Conservation (phyloP, 768 basidiomycete species). For the Thelephora aurantiotincta region DNA sequence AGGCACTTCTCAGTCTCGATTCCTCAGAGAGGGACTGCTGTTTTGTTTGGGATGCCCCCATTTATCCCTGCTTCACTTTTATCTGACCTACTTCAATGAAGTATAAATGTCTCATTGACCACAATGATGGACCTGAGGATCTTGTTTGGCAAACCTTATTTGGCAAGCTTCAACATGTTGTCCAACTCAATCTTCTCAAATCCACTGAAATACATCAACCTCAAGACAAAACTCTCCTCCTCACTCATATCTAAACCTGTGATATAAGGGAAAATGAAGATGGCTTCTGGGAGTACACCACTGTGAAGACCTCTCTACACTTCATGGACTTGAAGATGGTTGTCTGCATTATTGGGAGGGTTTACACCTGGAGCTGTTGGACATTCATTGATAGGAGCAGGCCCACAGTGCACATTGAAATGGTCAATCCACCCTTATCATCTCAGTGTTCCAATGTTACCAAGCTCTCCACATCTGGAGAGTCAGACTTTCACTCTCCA, state of each 20-base stretch:
- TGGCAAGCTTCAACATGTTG: conserved; percentile 20
- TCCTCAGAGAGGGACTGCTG: conserved; percentile 17
- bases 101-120: conserved; percentile 22
- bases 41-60: conserved; percentile 17
- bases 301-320: conserved; percentile 3
- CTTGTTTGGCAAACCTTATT: conserved; percentile 13
- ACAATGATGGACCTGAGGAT: conserved; percentile 2
- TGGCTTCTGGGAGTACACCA: conserved; percentile 10
- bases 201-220: conserved; percentile 1
- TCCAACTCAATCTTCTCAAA: conserved; percentile 13
- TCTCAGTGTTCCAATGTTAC: conserved; percentile 24
- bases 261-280: neutral
- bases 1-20: conserved; percentile 4
- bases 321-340: conserved; percentile 13
- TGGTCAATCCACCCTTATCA: conserved; percentile 16
- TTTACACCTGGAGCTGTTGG: conserved; percentile 7
- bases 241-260: neutral
- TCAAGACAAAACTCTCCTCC: conserved; percentile 6
- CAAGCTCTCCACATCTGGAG: no score
- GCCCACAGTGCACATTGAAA: conserved; percentile 4
- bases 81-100: conserved; percentile 3
- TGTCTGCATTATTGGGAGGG: conserved; percentile 14
- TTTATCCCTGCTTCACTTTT: neutral
- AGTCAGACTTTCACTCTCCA: no score
- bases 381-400: conserved; percentile 16